Evolutionary conservation across 257 asterid genomes (phyloP).

Genomic region (Ajuga chamaepitys): DNA sequence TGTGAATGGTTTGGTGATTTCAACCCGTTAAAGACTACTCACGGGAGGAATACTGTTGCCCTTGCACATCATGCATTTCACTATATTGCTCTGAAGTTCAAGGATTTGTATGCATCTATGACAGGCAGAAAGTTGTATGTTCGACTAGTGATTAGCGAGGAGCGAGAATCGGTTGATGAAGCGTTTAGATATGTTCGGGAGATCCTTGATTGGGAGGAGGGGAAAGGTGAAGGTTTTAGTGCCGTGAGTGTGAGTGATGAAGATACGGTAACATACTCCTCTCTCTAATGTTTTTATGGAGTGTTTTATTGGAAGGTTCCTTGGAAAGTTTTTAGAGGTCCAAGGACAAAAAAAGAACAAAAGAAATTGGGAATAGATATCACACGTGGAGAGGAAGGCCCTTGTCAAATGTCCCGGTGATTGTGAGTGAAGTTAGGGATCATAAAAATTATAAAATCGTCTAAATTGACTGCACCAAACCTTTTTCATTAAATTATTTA

Average conservation of each 20-base stretch:
- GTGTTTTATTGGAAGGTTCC: background rate
- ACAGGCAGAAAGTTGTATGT: constrained; percentile 62
- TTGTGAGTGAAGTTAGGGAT: too few relatives aligned
- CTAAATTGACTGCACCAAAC: too few relatives aligned
- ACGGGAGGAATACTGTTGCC: constrained; percentile 30
- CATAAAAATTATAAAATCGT: too few relatives aligned
- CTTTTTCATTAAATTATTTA: too few relatives aligned
- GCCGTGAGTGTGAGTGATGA: constrained; percentile 10
- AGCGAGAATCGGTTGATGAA: constrained; percentile 41
- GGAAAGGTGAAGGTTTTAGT: constrained; percentile 24
- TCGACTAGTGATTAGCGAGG: constrained; percentile 30
- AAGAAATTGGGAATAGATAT: too few relatives aligned
- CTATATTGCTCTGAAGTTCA: constrained; percentile 52
- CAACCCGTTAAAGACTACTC: constrained; percentile 35
- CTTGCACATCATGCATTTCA: constrained; percentile 54
- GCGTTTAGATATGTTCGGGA: constrained; percentile 43
- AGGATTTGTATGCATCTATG: constrained; percentile 40
- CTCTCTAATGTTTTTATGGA: too few relatives aligned
- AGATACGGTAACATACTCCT: constrained; percentile 30
- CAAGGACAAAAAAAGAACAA: background rate
- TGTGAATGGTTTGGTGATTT: constrained; percentile 70
- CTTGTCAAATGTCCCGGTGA: too few relatives aligned
- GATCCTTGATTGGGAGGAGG: constrained; percentile 58
- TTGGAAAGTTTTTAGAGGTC: background rate
- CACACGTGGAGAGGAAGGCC: too few relatives aligned